Evolutionary conservation across 73 alveolate genomes (phyloP).

Genomic region (Breviolum minutum): DNA sequence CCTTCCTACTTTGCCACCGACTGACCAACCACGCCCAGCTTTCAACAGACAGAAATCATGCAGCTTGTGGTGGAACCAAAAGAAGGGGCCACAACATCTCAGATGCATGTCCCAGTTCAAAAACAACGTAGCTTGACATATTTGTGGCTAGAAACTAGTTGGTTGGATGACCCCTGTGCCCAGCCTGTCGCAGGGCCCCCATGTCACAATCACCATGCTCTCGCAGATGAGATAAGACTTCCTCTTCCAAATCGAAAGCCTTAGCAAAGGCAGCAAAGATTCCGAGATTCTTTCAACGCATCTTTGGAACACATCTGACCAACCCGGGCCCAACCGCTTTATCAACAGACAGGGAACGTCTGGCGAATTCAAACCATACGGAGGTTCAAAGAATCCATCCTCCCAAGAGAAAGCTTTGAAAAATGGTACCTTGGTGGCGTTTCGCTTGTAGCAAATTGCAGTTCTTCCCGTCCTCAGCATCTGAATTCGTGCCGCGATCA

Average conservation of each 20-base stretch:
- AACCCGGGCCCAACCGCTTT: too few species aligned
- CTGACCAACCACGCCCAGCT: neutral
- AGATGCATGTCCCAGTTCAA: too few species aligned
- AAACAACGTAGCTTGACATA: too few species aligned
- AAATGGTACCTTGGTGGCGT: neutral
- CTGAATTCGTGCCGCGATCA: slow-evolving; percentile 28
- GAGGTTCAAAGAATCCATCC: slow-evolving; percentile 65
- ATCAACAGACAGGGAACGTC: neutral
- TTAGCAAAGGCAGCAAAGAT: neutral
- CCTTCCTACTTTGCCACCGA: too few species aligned
- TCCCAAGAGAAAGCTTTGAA: neutral
- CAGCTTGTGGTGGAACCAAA: too few species aligned
- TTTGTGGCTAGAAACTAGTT: too few species aligned
- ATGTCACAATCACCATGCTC: slow-evolving; percentile 42
- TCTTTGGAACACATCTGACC: too few species aligned
- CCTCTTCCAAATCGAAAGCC: slow-evolving; percentile 62
- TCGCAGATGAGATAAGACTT: slow-evolving; percentile 45
- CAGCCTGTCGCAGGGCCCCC: slow-evolving; percentile 76
- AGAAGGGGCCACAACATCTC: too few species aligned
- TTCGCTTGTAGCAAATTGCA: neutral
- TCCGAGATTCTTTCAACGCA: neutral
- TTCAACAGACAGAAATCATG: too few species aligned
- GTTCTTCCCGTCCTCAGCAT: slow-evolving; percentile 13
- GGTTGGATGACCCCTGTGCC: neutral
- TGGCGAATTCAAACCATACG: slow-evolving; percentile 38